Conservation (phyloP, 2,329 filamentous ascomycete genomes). For the Golovinomyces cichoracearum region DNA sequence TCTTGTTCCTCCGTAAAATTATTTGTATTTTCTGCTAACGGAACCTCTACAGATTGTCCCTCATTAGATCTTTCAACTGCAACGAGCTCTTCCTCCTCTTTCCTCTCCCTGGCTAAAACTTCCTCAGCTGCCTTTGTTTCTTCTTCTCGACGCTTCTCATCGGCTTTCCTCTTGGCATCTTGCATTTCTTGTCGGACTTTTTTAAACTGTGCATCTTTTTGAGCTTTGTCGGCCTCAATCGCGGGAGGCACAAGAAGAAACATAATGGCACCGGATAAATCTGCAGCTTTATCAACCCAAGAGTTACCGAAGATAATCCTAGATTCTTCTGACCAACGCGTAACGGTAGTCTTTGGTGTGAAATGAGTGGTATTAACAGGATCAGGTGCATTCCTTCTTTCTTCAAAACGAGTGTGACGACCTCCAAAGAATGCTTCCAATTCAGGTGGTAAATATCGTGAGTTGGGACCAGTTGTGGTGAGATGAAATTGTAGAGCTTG, state of each 20-base stretch:
- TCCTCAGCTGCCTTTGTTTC: constrained; percentile 51
- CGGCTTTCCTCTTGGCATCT: constrained; percentile 33
- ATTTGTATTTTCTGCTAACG: constrained; percentile 23
- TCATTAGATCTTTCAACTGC: constrained; percentile 22
- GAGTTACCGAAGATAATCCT: constrained; percentile 53
- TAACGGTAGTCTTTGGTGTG: constrained; percentile 39
- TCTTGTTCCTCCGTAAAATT: constrained; percentile 19
- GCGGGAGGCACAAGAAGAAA: constrained; percentile 58
- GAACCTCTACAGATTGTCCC: constrained; percentile 25
- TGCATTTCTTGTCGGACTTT: constrained; percentile 29
- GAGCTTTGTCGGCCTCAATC: constrained; percentile 52
- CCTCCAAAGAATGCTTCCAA: constrained; percentile 20
- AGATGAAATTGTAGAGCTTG: constrained; percentile 35
- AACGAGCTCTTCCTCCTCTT: constrained; percentile 43
- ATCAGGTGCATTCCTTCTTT: constrained; percentile 11
- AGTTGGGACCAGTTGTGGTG: constrained; percentile 21
- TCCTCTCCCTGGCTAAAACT: constrained; percentile 36
- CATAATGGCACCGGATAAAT: constrained; percentile 42
- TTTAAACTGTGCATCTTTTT: constrained; percentile 33
- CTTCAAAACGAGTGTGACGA: constrained; percentile 8
- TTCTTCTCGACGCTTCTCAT: constrained; percentile 36
- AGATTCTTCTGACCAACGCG: constrained; percentile 74
- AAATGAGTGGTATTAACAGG: constrained; percentile 24
- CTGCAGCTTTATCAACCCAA: constrained; percentile 41
- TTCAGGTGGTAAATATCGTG: constrained; percentile 25